Conservation (phyloP, 169 alveolate genomes). For the Perkinsus marinus region DNA sequence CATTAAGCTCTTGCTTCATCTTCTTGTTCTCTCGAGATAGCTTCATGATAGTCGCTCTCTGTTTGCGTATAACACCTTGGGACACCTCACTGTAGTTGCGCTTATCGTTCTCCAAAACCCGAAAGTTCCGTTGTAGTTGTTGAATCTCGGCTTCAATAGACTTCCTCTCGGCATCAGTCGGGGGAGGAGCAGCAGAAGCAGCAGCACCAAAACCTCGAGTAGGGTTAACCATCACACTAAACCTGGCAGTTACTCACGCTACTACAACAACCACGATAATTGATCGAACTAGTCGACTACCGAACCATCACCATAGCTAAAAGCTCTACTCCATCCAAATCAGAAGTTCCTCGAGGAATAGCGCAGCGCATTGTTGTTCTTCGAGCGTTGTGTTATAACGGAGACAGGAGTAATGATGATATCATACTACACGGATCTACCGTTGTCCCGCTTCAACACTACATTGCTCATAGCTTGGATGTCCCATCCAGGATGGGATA, state of each 20-base stretch:
- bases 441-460: too few species aligned
- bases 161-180: neutral
- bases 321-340: neutral
- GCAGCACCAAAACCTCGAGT: neutral
- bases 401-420: neutral
- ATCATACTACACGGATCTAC: too few species aligned
- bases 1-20: conserved; percentile 21
- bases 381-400: neutral
- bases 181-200: neutral
- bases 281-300: too few species aligned
- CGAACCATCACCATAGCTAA: too few species aligned
- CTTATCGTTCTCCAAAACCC: conserved; percentile 14
- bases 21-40: conserved; percentile 22
- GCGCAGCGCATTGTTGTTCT: neutral
- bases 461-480: too few species aligned
- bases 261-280: too few species aligned
- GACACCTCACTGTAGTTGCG: conserved; percentile 20
- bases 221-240: neutral
- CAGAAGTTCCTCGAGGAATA: neutral
- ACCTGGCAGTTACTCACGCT: neutral
- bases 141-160: neutral
- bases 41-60: conserved; percentile 25
- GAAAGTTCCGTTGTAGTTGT: neutral
- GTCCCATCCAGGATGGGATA: too few species aligned
- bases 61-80: conserved; percentile 25